These are phyloP conservation scores for Acorus calamus DNA, from an alignment of 106 monocot genomes.

Conservation along the genomic window DNA sequence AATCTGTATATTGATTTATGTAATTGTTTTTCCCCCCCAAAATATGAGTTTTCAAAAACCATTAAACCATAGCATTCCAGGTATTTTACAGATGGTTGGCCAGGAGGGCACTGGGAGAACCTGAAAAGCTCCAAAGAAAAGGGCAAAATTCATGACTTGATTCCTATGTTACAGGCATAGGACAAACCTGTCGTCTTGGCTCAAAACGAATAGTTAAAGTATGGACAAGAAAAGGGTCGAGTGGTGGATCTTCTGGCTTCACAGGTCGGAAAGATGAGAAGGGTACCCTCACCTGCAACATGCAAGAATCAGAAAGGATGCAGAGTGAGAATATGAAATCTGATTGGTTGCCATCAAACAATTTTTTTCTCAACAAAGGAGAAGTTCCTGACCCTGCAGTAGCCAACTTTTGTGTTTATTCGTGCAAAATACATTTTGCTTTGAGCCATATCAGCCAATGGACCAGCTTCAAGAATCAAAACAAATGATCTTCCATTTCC, in stretches of 20 bases:
- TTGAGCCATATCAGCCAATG: constrained; percentile 75
- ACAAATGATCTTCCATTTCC: constrained; percentile 96
- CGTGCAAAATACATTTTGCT: constrained; percentile 91
- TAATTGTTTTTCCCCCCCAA: neutral
- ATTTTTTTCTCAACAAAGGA: neutral
- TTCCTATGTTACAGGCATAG: neutral
- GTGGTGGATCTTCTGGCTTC: constrained; percentile 88
- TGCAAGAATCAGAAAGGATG: neutral
- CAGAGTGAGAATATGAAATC: neutral
- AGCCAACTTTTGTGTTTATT: constrained; percentile 89
- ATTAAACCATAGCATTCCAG: too few species aligned
- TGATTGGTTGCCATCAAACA: neutral
- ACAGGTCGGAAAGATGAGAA: constrained; percentile 98
- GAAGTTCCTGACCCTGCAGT: constrained; percentile 66
- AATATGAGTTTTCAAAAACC: too few species aligned
- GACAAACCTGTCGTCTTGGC: constrained; percentile 75
- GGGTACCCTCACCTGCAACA: constrained; percentile 83
- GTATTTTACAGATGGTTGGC: too few species aligned
- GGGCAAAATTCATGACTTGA: too few species aligned
- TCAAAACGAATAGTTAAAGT: constrained; percentile 92
- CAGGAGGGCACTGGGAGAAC: too few species aligned
- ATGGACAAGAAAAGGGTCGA: constrained; percentile 94
- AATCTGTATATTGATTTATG: neutral
- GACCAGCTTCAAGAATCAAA: constrained; percentile 88
- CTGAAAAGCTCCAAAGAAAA: too few species aligned